Conservation (phyloP, 805 yeast species). For the Kodamaea laetipori region DNA sequence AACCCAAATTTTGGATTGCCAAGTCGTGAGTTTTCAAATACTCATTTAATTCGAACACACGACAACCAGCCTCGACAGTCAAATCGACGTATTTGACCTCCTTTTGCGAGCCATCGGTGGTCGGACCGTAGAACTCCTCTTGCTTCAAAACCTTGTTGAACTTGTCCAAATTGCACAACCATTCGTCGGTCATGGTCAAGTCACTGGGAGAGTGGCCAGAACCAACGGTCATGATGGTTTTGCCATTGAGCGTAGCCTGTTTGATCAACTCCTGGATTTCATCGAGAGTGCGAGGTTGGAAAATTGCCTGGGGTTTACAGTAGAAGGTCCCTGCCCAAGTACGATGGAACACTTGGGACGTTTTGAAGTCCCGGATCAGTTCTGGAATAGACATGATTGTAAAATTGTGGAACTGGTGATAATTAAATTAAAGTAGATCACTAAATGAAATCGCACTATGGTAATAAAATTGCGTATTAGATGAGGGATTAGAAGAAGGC, state of each 20-base stretch:
- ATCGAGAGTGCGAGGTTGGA: constrained; percentile 74
- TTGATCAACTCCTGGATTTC: constrained; percentile 69
- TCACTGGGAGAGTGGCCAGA: constrained; percentile 95
- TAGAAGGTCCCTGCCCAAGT: constrained; percentile 93
- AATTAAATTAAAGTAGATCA: too few relatives aligned
- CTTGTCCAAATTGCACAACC: constrained; percentile 86
- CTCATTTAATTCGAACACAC: constrained; percentile 74
- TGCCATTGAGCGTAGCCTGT: constrained; percentile 57
- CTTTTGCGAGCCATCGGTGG: constrained; percentile 20
- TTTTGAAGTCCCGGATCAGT: constrained; percentile 34
- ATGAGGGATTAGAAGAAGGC: too few relatives aligned
- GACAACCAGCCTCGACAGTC: constrained; percentile 91
- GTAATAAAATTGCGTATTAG: too few relatives aligned
- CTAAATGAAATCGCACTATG: too few relatives aligned
- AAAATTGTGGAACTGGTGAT: too few relatives aligned
- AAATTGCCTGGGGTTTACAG: constrained; percentile 73
- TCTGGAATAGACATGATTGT: constrained; percentile 34
- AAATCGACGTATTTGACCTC: constrained; percentile 77
- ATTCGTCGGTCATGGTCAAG: constrained; percentile 81
- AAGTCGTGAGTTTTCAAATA: constrained; percentile 62
- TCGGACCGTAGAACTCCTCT: constrained; percentile 48
- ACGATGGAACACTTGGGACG: constrained; percentile 49
- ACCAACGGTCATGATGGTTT: constrained; percentile 82
- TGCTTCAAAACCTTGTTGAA: constrained; percentile 56
- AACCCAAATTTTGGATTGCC: constrained; percentile 89